These are phyloP conservation scores for Apiospora malaysiana DNA, from an alignment of 2,329 filamentous ascomycete genomes.

Conservation along the genomic window DNA sequence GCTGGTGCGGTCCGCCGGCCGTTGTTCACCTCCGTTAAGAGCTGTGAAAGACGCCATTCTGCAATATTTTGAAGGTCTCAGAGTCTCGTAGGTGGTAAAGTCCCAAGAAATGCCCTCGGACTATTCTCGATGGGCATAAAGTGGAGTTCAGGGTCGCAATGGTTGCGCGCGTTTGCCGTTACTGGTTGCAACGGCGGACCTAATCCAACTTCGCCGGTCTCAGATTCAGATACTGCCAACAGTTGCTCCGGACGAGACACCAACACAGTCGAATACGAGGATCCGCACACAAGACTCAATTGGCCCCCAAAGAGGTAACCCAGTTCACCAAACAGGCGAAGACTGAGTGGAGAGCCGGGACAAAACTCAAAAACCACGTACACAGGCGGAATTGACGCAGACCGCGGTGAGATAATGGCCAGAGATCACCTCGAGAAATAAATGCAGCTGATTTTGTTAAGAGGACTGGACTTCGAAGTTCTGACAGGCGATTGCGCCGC, in stretches of 20 bases:
- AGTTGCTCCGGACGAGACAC: slow-evolving; percentile 1
- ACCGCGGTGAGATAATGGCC: neutral
- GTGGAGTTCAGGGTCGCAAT: neutral
- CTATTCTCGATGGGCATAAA: neutral
- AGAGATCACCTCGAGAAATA: neutral
- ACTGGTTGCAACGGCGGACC: slow-evolving; percentile 1
- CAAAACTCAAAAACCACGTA: neutral
- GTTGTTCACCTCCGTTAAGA: slow-evolving; percentile 40
- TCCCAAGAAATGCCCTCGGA: neutral
- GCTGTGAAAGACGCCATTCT: slow-evolving; percentile 43
- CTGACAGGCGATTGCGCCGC: neutral
- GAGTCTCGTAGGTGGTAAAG: neutral
- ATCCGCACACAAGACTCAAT: slow-evolving; percentile 3
- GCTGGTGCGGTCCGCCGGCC: slow-evolving; percentile 32
- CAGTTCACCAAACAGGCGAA: slow-evolving; percentile 5
- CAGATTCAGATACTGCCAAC: slow-evolving; percentile 9
- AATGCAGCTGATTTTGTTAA: neutral
- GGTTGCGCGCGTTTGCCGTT: neutral
- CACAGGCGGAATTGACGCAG: neutral
- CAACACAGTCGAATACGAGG: slow-evolving; percentile 15
- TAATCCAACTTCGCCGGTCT: slow-evolving; percentile 1
- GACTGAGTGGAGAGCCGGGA: slow-evolving; percentile 4
- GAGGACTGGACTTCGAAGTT: neutral
- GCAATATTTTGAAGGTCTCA: neutral
- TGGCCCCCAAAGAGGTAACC: slow-evolving; percentile 16